Percentiles rank a stretch among this genome's conserved stretches.
Evolutionary conservation across 352 stramenopile genomes (phyloP).

Genomic region (Pythium folliculosum): DNA sequence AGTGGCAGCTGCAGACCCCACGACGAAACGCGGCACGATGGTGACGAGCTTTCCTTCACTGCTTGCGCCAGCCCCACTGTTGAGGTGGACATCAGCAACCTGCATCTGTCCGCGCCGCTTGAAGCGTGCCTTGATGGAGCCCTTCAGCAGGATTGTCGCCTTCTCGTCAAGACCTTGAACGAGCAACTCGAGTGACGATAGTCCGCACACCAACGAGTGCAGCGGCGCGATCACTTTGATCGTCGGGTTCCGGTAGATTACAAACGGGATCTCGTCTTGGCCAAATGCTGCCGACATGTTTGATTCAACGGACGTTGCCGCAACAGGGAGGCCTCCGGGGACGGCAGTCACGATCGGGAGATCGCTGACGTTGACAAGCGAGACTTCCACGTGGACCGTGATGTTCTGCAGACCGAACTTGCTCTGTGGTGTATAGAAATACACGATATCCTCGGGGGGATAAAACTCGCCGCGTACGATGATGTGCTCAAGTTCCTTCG

Average conservation of each 20-base stretch:
- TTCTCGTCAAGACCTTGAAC: constrained; percentile 71
- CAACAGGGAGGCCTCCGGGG: not conserved
- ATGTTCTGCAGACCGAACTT: constrained; percentile 77
- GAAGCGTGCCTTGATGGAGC: constrained; percentile 58
- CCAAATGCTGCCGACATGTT: constrained; percentile 34
- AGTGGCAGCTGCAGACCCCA: constrained; percentile 45
- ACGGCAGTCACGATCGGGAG: not conserved
- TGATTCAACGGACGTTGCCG: not conserved
- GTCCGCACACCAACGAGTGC: constrained; percentile 41
- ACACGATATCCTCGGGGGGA: constrained; percentile 56
- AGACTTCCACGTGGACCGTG: constrained; percentile 53
- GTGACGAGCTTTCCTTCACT: constrained; percentile 50
- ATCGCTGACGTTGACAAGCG: constrained; percentile 17
- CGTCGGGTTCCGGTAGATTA: constrained; percentile 63
- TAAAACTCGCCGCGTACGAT: constrained; percentile 63
- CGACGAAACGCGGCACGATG: constrained; percentile 64
- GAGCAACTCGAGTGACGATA: constrained; percentile 53
- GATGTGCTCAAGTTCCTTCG: constrained; percentile 62
- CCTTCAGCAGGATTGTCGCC: constrained; percentile 38
- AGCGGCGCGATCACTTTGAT: constrained; percentile 57
- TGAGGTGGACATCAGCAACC: constrained; percentile 47
- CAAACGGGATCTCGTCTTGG: constrained; percentile 66
- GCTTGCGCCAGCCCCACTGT: not conserved
- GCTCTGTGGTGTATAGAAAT: constrained; percentile 79
- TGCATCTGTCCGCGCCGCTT: constrained; percentile 77